Evolutionary conservation across 139 green algal genomes (phyloP).

Genomic region (Pleodorina starrii): DNA sequence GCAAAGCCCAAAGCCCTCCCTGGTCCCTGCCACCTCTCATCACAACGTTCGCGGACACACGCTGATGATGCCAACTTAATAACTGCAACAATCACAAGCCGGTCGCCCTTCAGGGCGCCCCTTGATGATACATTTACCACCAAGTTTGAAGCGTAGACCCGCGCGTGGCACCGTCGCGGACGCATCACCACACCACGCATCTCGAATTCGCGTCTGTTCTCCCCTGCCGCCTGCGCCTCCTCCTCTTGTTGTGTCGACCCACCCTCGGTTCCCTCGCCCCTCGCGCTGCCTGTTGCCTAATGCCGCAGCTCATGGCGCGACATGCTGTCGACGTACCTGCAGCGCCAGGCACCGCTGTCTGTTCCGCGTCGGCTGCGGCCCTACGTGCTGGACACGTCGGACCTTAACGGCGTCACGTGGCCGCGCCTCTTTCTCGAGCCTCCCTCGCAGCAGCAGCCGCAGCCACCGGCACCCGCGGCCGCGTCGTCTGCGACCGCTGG

Average conservation of each 20-base stretch:
- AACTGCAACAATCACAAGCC: slow-evolving; percentile 23
- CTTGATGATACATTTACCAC: slow-evolving; percentile 17
- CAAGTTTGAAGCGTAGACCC: too few relatives aligned
- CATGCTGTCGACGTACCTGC: slow-evolving; percentile 3
- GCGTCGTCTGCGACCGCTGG: too few relatives aligned
- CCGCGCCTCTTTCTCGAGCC: slow-evolving; percentile 1
- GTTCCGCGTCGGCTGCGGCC: slow-evolving; percentile 18
- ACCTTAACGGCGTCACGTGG: slow-evolving; percentile 26
- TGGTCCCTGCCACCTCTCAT: too few relatives aligned
- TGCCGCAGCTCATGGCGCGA: slow-evolving; percentile 14
- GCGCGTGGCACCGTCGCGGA: too few relatives aligned
- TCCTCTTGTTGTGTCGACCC: too few relatives aligned
- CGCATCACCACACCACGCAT: too few relatives aligned
- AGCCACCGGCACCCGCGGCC: not conserved
- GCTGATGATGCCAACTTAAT: slow-evolving; percentile 17
- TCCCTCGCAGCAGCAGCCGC: not conserved
- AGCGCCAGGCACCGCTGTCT: slow-evolving; percentile 26
- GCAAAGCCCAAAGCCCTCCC: too few relatives aligned
- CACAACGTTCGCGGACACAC: too few relatives aligned
- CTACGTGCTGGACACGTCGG: not conserved
- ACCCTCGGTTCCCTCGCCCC: too few relatives aligned
- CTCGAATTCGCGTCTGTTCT: too few relatives aligned
- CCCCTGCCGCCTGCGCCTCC: too few relatives aligned
- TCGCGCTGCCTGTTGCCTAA: not conserved
- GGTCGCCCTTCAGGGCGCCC: not conserved